These are phyloP conservation scores for Apiospora rasikravindrae DNA, from an alignment of 2,329 filamentous ascomycete species.

Conservation along the genomic window DNA sequence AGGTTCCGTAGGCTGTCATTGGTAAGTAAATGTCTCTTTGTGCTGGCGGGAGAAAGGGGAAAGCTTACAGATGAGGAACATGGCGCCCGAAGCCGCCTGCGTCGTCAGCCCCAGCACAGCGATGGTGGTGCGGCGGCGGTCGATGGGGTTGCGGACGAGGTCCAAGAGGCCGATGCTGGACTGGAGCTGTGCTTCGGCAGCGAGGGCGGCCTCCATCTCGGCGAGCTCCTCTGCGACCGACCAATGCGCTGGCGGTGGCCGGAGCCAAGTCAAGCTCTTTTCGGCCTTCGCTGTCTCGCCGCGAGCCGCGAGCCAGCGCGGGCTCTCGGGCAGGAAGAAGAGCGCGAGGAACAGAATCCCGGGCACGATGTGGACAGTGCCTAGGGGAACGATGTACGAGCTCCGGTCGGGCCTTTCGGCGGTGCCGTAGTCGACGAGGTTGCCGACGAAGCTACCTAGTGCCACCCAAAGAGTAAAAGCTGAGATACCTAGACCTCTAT, in stretches of 20 bases:
- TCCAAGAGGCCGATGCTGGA: constrained; percentile 44
- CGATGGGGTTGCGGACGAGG: constrained; percentile 50
- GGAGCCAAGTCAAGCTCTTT: constrained; percentile 39
- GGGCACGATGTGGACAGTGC: constrained; percentile 64
- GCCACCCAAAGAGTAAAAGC: constrained; percentile 55
- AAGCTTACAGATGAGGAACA: constrained; percentile 49
- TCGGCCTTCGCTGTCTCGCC: constrained; percentile 30
- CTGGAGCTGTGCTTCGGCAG: constrained; percentile 39
- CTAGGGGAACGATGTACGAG: constrained; percentile 75
- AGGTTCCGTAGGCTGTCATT: constrained; percentile 50
- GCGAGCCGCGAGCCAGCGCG: constrained; percentile 65
- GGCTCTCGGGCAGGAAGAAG: constrained; percentile 64
- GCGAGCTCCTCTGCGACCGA: constrained; percentile 40
- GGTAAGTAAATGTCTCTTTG: not conserved
- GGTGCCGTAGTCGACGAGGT: constrained; percentile 67
- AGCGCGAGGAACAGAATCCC: constrained; percentile 44
- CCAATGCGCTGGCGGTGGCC: constrained; percentile 35
- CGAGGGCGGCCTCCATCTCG: constrained; percentile 45
- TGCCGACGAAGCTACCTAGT: constrained; percentile 54
- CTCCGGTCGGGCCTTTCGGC: constrained; percentile 61
- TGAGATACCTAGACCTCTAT: constrained; percentile 53
- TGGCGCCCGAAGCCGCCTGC: constrained; percentile 50
- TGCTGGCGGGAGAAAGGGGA: not conserved
- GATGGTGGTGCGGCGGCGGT: constrained; percentile 48
- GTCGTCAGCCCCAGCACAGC: constrained; percentile 47